These are phyloP conservation scores for Entomortierella parvispora DNA, from an alignment of 192 early-diverging fungal species.

Conservation along the genomic window DNA sequence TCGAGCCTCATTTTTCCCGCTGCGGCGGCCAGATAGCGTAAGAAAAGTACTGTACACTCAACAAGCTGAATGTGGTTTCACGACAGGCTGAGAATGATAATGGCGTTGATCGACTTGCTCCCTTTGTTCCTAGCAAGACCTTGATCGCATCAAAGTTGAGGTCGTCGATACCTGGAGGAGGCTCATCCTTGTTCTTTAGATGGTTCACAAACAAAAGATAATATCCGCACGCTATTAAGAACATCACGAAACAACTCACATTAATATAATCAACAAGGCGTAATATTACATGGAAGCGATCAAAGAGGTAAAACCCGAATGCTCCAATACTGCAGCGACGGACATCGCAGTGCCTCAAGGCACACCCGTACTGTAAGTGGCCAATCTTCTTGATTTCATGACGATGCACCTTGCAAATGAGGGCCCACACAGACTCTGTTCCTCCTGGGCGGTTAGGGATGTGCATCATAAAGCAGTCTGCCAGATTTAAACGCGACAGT, in stretches of 20 bases:
- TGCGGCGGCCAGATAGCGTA: constrained; percentile 10
- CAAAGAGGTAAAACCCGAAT: constrained; percentile 17
- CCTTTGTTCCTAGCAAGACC: not conserved
- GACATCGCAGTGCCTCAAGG: constrained; percentile 14
- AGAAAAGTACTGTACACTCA: not conserved
- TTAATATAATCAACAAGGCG: not conserved
- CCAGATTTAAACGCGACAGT: not conserved
- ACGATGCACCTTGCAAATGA: constrained; percentile 9
- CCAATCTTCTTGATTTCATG: constrained; percentile 5
- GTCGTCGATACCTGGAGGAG: constrained; percentile 1
- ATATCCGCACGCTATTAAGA: not conserved
- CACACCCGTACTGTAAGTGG: not conserved
- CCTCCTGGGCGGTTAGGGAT: constrained; percentile 6
- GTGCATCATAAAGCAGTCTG: constrained; percentile 3
- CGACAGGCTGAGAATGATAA: not conserved
- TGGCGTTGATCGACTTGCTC: not conserved
- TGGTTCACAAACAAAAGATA: not conserved
- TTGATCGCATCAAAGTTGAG: not conserved
- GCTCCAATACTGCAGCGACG: constrained; percentile 27
- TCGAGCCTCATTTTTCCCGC: constrained; percentile 2
- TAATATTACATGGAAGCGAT: constrained; percentile 13
- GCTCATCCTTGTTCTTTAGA: constrained; percentile 9
- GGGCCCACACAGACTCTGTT: not conserved
- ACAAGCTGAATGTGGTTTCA: not conserved
- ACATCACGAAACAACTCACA: not conserved